Conservation (phyloP, 805 yeast genomes). For the Zygotorulaspora danielsina region DNA sequence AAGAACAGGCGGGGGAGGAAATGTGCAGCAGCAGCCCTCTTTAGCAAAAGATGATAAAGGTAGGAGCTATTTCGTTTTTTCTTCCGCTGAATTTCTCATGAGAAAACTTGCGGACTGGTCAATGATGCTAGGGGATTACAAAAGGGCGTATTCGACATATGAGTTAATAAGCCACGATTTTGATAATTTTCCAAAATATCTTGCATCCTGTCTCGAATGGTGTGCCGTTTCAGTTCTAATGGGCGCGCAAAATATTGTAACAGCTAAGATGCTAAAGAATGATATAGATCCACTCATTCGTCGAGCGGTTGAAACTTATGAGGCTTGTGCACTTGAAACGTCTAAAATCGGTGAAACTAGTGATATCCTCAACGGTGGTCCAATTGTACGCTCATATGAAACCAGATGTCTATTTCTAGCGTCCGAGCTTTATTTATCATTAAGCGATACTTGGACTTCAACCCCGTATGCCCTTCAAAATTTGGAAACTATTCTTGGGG, state of each 20-base stretch:
- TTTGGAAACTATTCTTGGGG: slow-evolving; percentile 45
- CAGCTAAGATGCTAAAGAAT: slow-evolving; percentile 41
- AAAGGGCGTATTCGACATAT: slow-evolving; percentile 75
- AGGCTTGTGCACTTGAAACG: slow-evolving; percentile 41
- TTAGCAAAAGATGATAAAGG: slow-evolving; percentile 43
- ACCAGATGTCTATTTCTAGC: slow-evolving; percentile 62
- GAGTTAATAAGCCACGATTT: slow-evolving; percentile 78
- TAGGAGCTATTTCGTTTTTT: slow-evolving; percentile 56
- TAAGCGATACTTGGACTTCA: slow-evolving; percentile 42
- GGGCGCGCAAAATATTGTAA: slow-evolving; percentile 44
- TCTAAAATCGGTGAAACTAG: slow-evolving; percentile 32
- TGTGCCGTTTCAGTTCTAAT: slow-evolving; percentile 68
- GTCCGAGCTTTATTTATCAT: slow-evolving; percentile 58
- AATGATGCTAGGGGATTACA: slow-evolving; percentile 84
- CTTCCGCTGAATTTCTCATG: slow-evolving; percentile 65
- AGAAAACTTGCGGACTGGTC: slow-evolving; percentile 90
- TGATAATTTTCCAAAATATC: slow-evolving; percentile 43
- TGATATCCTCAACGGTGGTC: slow-evolving; percentile 43
- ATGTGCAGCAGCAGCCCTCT: slow-evolving; percentile 20
- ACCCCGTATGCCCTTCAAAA: slow-evolving; percentile 42
- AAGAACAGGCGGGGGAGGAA: slow-evolving; percentile 18
- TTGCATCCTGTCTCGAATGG: slow-evolving; percentile 85
- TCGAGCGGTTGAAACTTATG: slow-evolving; percentile 30
- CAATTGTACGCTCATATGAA: slow-evolving; percentile 49
- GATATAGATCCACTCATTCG: slow-evolving; percentile 42